These are phyloP conservation scores for Globomyces pollinis-pini DNA, from an alignment of 192 early-diverging fungal genomes.

Conservation along the genomic window DNA sequence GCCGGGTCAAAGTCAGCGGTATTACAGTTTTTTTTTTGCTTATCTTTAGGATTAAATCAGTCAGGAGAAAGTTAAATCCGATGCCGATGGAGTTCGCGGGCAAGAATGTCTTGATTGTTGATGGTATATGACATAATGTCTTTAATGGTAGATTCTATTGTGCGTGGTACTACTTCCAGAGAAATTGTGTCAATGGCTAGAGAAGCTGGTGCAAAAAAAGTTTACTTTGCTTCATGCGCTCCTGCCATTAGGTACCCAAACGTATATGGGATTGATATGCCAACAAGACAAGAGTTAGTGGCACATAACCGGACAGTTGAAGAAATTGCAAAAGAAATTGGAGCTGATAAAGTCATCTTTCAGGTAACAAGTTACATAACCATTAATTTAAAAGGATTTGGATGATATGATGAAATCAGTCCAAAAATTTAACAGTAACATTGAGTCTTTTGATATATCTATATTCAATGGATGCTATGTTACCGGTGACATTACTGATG, in stretches of 20 bases:
- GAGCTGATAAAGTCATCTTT: conserved; percentile 94
- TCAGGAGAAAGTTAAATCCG: conserved; percentile 95
- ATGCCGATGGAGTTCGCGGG: conserved; percentile 95
- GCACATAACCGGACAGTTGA: conserved; percentile 71
- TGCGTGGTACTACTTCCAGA: conserved; percentile 97
- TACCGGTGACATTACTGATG: conserved; percentile 53
- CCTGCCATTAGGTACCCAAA: conserved; percentile 91
- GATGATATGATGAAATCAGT: conserved; percentile 80
- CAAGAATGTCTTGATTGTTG: conserved; percentile 96
- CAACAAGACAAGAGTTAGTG: conserved; percentile 84
- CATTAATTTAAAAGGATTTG: conserved; percentile 49
- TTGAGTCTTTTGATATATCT: conserved; percentile 86
- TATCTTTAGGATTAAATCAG: conserved; percentile 62
- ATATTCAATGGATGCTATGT: conserved; percentile 96
- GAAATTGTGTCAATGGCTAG: conserved; percentile 99
- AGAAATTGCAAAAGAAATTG: conserved; percentile 81
- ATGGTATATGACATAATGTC: conserved; percentile 60
- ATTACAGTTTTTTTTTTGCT: too few relatives aligned
- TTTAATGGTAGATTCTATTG: conserved; percentile 75
- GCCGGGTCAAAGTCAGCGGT: conserved; percentile 79
- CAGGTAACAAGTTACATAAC: conserved; percentile 46
- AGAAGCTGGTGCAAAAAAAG: conserved; percentile 95
- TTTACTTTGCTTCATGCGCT: conserved; percentile 98
- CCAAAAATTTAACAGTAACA: conserved; percentile 72
- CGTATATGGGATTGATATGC: conserved; percentile 99